Evolutionary conservation across 1,284 basidiomycete genomes (phyloP).

Genomic region (Cerrena zonata): DNA sequence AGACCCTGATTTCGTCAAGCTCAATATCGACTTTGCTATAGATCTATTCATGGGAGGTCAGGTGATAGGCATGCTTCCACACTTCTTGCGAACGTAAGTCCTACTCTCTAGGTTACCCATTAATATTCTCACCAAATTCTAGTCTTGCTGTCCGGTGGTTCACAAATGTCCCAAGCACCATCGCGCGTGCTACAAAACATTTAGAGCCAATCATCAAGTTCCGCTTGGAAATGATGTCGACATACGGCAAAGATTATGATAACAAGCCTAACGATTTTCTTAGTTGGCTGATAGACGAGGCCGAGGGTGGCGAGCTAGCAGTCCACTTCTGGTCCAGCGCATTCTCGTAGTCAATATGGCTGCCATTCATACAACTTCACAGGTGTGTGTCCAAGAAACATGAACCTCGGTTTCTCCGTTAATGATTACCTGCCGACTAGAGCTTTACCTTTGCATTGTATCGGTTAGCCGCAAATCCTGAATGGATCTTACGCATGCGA

Average conservation of each 20-base stretch:
- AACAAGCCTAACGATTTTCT: constrained; percentile 17
- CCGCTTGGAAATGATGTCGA: constrained; percentile 12
- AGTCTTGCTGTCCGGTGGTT: constrained; percentile 22
- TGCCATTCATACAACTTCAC: constrained; percentile 19
- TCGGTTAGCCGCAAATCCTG: constrained; percentile 2
- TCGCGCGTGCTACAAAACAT: constrained; percentile 20
- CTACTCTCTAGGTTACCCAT: constrained; percentile 4
- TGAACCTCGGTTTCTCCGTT: background rate
- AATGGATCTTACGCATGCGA: background rate
- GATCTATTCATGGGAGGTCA: constrained; percentile 23
- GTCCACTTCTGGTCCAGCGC: constrained; percentile 10
- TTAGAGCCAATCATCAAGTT: constrained; percentile 29
- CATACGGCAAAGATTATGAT: constrained; percentile 9
- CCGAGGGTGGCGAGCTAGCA: constrained; percentile 11
- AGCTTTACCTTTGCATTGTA: constrained; percentile 4
- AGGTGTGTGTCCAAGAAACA: no score
- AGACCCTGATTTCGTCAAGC: constrained; percentile 28
- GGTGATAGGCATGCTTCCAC: constrained; percentile 32
- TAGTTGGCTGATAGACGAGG: constrained; percentile 21
- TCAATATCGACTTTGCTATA: constrained; percentile 30
- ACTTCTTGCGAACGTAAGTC: constrained; percentile 34
- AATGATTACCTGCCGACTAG: background rate
- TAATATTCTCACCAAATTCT: background rate
- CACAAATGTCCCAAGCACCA: constrained; percentile 16
- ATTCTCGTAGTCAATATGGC: constrained; percentile 20